A percentile compares a stretch with the other conserved stretches of the same genome.
Conservation (phyloP, 192 early-diverging fungal species). For the Mortierella alpina region DNA sequence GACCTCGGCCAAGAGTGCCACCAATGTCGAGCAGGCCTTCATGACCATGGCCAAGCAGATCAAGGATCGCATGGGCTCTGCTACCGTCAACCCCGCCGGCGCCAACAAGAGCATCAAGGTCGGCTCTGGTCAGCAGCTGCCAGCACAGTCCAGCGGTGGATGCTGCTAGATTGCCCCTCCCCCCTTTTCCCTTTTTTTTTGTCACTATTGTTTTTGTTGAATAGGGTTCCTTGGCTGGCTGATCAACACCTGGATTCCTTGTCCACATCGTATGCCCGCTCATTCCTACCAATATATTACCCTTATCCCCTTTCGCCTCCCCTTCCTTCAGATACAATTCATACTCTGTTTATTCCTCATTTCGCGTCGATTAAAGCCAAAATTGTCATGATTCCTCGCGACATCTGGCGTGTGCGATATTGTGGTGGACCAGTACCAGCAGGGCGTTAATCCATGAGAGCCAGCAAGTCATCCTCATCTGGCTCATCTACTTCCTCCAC, state of each 20-base stretch:
- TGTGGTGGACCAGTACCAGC: neutral
- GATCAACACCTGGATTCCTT: no score
- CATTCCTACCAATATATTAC: no score
- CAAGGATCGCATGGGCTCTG: conserved; percentile 88
- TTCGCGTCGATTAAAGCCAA: conserved; percentile 2
- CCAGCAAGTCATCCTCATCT: conserved; percentile 41
- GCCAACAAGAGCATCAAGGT: conserved; percentile 65
- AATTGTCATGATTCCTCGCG: neutral
- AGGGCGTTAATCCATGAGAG: conserved; percentile 37
- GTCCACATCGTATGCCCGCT: no score
- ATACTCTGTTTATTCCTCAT: neutral
- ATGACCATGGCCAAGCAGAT: conserved; percentile 99
- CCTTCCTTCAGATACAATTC: no score
- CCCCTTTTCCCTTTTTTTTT: no score
- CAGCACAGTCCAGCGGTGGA: conserved; percentile 60
- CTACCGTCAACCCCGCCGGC: conserved; percentile 57
- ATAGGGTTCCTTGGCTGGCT: no score
- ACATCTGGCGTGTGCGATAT: neutral
- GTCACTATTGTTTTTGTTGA: no score
- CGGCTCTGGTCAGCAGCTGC: conserved; percentile 60
- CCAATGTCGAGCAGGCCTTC: conserved; percentile 99
- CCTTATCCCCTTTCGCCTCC: no score
- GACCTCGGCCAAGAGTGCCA: conserved; percentile 97
- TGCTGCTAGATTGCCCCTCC: conserved; percentile 57
- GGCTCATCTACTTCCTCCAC: conserved; percentile 16